A percentile compares a stretch with the other conserved stretches of the same genome.
phyloP scores from a whole-genome alignment of 306 rosid genomes.

The Cicer bijugum region DNA sequence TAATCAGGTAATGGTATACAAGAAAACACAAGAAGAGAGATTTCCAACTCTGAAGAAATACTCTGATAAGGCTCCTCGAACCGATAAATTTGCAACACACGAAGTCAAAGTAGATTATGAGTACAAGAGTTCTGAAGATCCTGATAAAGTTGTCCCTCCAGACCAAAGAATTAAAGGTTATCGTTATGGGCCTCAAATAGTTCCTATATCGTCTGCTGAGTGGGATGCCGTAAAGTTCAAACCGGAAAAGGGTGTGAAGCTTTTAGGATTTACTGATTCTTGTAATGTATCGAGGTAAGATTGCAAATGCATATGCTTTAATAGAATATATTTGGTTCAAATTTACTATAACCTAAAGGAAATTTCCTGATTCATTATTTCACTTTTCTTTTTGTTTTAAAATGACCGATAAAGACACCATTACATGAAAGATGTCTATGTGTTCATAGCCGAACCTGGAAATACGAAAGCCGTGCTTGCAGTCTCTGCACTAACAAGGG shows the following conservation, averaged over 20 bases:
- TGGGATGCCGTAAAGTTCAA: slow-evolving; percentile 92
- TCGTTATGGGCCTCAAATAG: slow-evolving; percentile 91
- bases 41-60: slow-evolving; percentile 85
- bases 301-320: slow-evolving; percentile 28
- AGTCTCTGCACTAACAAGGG: slow-evolving; percentile 87
- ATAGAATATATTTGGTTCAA: slow-evolving; percentile 24
- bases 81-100: slow-evolving; percentile 74
- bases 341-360: slow-evolving; percentile 24
- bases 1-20: slow-evolving; percentile 84
- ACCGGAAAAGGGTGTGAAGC: slow-evolving; percentile 90
- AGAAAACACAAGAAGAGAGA: slow-evolving; percentile 92
- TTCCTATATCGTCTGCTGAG: slow-evolving; percentile 81
- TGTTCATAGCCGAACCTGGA: slow-evolving; percentile 77
- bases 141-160: slow-evolving; percentile 70
- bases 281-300: slow-evolving; percentile 68
- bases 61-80: slow-evolving; percentile 87
- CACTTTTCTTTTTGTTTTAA: slow-evolving; percentile 40
- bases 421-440: slow-evolving; percentile 84
- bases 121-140: slow-evolving; percentile 68
- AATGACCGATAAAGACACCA: slow-evolving; percentile 59
- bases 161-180: slow-evolving; percentile 92
- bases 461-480: slow-evolving; percentile 67
- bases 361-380: slow-evolving; percentile 30
- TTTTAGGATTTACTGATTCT: slow-evolving; percentile 86
- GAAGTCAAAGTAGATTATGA: slow-evolving; percentile 86